phyloP scores from a whole-genome alignment of 202 grass and related monocot species.

The Zizania palustris region DNA sequence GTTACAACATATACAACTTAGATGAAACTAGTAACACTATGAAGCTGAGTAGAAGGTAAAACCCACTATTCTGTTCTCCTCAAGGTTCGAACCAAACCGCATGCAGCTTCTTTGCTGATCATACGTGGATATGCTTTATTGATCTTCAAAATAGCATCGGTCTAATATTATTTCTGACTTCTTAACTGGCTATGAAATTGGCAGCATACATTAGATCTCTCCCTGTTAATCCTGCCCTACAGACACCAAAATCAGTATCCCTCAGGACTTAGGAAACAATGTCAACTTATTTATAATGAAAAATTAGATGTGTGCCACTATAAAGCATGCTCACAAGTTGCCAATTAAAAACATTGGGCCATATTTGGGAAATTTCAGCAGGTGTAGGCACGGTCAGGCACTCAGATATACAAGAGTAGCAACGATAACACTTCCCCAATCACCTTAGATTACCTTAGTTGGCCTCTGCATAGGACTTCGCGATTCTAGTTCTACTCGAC shows the following conservation, averaged over 20 bases:
- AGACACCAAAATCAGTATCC: constrained; percentile 19
- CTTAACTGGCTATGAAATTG: background rate
- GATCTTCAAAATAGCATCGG: constrained; percentile 19
- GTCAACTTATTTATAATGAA: background rate
- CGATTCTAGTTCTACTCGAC: constrained; percentile 6
- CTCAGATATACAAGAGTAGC: background rate
- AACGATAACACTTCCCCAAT: background rate
- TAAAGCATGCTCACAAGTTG: background rate
- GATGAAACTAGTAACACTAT: constrained; percentile 3
- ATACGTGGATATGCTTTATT: constrained; percentile 10
- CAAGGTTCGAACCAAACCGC: background rate
- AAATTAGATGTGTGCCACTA: background rate
- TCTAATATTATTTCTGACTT: background rate
- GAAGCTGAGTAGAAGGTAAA: constrained; percentile 7
- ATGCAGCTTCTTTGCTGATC: constrained; percentile 1
- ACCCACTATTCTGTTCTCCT: background rate
- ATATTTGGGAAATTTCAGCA: background rate
- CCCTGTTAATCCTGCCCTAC: constrained; percentile 21
- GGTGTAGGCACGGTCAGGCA: background rate
- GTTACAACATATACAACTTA: background rate
- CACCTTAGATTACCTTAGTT: background rate
- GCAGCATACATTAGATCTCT: background rate
- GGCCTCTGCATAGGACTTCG: background rate
- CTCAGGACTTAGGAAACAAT: background rate
- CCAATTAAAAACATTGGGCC: background rate